Evolutionary conservation across 208 protist genomes (phyloP), one percentile per base, ranked within the genome.

Genomic region (Wallacemonas sp.): DNA sequence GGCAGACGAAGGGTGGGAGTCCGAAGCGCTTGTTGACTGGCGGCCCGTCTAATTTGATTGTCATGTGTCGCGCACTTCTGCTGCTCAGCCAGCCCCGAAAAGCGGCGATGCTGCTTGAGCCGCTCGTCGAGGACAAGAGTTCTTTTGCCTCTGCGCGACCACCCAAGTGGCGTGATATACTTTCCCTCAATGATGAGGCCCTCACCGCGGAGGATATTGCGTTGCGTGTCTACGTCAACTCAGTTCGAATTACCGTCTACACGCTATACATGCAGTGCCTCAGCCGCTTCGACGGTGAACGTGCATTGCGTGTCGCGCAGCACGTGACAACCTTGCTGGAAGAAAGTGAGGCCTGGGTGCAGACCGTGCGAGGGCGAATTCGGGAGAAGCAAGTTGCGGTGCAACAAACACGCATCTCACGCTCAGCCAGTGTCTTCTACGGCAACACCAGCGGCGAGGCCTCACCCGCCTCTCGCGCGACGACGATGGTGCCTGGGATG

Each of bases 211-310:
- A 81, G 55, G 90, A 92, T 31, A 70, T 95, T 24, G 72, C 76
- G 1, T 74, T 91, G 28, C 79, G 86, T 41, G 74, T 86, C 22
- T 74, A 88, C 53, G 86, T 89, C 39, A 79, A 77, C 39, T 79
- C 70, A 11, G 80, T 95, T 15, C 84, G 79, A 46, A 89, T 95
- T 51, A 68, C 77, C 22, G 77, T 89, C 15, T 95, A 78, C 62
- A 78, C 85, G 46, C 71, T 96, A n/a, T 91, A 93, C 74, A 78
- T 83, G 31, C 82, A 80, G 60, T 92, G 86, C 49, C 73, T 96
- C 1, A 81, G 75, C 39, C 76, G 80, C 46, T 91, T 92, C 70
- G 86, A 93, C 62, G 86, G 80, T 6, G 82, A 93, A 54, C 71
- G 82, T 14, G 80, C 82, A 4, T 70, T 82, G 53, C 77, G 79